phyloP scores from a whole-genome alignment of 2,329 filamentous ascomycete species.

The Trichophyton schoenleinii region DNA sequence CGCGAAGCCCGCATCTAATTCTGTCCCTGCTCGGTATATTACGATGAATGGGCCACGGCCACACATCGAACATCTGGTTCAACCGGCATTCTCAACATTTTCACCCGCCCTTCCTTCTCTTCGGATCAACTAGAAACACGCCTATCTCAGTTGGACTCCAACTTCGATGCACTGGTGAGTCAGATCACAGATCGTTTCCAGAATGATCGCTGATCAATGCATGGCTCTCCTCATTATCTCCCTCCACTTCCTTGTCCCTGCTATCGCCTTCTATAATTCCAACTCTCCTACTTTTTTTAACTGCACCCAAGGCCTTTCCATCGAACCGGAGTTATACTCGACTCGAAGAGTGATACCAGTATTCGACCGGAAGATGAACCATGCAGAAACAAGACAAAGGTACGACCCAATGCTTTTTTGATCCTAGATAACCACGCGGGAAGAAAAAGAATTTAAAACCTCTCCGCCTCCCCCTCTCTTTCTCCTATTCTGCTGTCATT shows the following conservation, averaged over 20 bases:
- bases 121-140: background rate
- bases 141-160: background rate
- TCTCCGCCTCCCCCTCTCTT: background rate
- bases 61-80: background rate
- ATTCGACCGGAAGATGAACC: background rate
- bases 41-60: background rate
- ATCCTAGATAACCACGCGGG: background rate
- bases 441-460: background rate
- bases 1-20: background rate
- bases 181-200: slow-evolving; percentile 16
- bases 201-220: slow-evolving; percentile 10
- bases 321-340: background rate
- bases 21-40: background rate
- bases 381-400: slow-evolving; percentile 1
- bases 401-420: slow-evolving; percentile 4
- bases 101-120: background rate
- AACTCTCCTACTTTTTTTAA: background rate
- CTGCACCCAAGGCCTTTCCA: background rate
- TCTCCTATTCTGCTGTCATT: background rate
- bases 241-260: background rate
- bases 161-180: slow-evolving; percentile 18
- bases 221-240: background rate
- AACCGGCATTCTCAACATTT: background rate
- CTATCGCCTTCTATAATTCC: background rate
- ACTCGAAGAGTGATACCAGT: background rate